Conservation (phyloP, 2,329 filamentous ascomycete species). For the Colletotrichum tropicicola region DNA sequence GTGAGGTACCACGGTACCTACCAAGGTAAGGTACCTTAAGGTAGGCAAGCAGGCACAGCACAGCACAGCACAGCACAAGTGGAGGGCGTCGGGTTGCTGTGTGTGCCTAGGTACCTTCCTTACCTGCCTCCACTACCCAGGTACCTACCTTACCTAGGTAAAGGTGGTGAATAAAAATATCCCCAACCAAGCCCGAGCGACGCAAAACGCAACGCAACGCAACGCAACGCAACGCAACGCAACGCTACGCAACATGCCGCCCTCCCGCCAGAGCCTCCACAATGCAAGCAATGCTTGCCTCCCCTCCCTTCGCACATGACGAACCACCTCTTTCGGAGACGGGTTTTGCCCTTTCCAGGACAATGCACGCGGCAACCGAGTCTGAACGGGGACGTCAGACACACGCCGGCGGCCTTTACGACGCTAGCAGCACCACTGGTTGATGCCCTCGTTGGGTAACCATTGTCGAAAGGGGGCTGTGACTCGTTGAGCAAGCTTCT, state of each 20-base stretch:
- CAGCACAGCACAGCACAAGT: slow-evolving; percentile 17
- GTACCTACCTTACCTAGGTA: too few relatives aligned
- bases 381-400: not conserved
- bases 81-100: too few relatives aligned
- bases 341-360: slow-evolving; percentile 15
- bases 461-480: slow-evolving; percentile 9
- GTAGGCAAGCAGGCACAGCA: too few relatives aligned
- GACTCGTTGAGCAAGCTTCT: not conserved
- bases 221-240: too few relatives aligned
- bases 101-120: too few relatives aligned
- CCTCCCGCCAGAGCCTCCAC: slow-evolving; percentile 23
- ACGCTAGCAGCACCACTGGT: not conserved
- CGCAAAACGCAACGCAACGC: too few relatives aligned
- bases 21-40: too few relatives aligned
- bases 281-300: not conserved
- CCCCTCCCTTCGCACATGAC: not conserved
- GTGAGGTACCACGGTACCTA: too few relatives aligned
- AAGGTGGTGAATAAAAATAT: slow-evolving; percentile 26
- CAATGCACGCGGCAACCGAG: not conserved
- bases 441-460: not conserved
- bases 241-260: too few relatives aligned
- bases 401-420: too few relatives aligned
- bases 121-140: too few relatives aligned
- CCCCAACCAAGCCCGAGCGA: too few relatives aligned
- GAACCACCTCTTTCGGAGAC: slow-evolving; percentile 1